These are phyloP conservation scores for Citropsis articulata DNA, from an alignment of 345 rosid species.

Conservation along the genomic window DNA sequence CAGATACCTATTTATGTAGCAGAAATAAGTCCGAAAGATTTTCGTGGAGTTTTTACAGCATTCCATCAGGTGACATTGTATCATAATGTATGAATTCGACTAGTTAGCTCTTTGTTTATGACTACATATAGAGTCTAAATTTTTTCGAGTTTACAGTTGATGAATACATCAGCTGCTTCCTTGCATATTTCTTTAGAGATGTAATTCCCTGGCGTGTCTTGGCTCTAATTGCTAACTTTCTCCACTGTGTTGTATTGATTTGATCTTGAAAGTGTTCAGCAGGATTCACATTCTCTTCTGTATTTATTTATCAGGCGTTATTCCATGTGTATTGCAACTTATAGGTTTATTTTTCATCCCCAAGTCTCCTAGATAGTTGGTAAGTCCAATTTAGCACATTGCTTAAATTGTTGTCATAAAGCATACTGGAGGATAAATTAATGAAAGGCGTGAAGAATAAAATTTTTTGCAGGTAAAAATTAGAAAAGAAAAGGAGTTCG, in stretches of 20 bases:
- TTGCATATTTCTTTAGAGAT: conserved; percentile 26
- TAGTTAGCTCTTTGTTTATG: not conserved
- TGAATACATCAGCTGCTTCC: conserved; percentile 24
- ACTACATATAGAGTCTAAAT: not conserved
- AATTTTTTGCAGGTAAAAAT: conserved; percentile 34
- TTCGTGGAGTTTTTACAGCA: conserved; percentile 31
- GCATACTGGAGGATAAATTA: too few relatives aligned
- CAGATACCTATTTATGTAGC: conserved; percentile 49
- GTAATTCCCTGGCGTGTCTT: conserved; percentile 36
- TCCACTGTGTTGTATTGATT: not conserved
- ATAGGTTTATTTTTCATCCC: conserved; percentile 37
- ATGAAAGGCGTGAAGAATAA: not conserved
- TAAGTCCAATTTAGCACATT: conserved; percentile 14
- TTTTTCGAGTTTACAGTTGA: conserved; percentile 20
- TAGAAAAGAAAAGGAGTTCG: conserved; percentile 43
- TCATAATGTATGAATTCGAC: too few relatives aligned
- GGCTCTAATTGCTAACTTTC: conserved; percentile 28
- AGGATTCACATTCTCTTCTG: not conserved
- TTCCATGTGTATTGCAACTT: conserved; percentile 34
- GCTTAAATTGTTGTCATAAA: too few relatives aligned
- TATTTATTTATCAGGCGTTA: conserved; percentile 19
- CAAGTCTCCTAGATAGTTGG: conserved; percentile 62
- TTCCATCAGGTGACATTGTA: conserved; percentile 25
- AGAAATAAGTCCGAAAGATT: conserved; percentile 38
- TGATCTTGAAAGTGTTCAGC: not conserved